phyloP scores from a whole-genome alignment of 1,139 yeast genomes.

The Debaryomyces nepalensis region DNA sequence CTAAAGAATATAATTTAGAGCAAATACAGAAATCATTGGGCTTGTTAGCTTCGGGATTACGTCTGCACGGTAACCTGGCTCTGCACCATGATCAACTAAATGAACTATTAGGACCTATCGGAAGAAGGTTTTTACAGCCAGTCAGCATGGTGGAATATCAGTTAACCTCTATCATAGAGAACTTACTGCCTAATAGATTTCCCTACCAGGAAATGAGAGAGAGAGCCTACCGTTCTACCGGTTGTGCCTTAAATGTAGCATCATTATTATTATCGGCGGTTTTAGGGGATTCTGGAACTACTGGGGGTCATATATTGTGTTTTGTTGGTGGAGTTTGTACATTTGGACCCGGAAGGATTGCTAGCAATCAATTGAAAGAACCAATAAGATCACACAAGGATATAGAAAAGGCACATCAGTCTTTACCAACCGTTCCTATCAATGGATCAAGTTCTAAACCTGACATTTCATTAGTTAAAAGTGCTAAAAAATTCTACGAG shows the following conservation, averaged over 20 bases:
- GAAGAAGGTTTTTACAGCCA: conserved; percentile 50
- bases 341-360: conserved; percentile 59
- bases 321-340: conserved; percentile 67
- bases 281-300: conserved; percentile 41
- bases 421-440: conserved; percentile 33
- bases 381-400: conserved; percentile 66
- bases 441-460: conserved; percentile 33
- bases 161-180: conserved; percentile 57
- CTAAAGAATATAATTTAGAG: conserved; percentile 55
- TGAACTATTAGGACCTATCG: conserved; percentile 32
- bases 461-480: conserved; percentile 35
- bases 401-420: conserved; percentile 46
- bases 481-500: conserved; percentile 49
- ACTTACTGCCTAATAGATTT: conserved; percentile 57
- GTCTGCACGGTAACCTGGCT: conserved; percentile 18
- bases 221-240: conserved; percentile 65
- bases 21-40: conserved; percentile 60
- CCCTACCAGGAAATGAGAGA: conserved; percentile 48
- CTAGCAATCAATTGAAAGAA: conserved; percentile 51
- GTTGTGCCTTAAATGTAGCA: conserved; percentile 69
- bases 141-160: conserved; percentile 60
- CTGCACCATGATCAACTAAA: conserved; percentile 12
- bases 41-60: conserved; percentile 46
- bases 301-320: conserved; percentile 65
- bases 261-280: conserved; percentile 51